These are phyloP conservation scores for Bipolaris sorokiniana DNA, from an alignment of 2,329 filamentous ascomycete genomes.

Conservation along the genomic window DNA sequence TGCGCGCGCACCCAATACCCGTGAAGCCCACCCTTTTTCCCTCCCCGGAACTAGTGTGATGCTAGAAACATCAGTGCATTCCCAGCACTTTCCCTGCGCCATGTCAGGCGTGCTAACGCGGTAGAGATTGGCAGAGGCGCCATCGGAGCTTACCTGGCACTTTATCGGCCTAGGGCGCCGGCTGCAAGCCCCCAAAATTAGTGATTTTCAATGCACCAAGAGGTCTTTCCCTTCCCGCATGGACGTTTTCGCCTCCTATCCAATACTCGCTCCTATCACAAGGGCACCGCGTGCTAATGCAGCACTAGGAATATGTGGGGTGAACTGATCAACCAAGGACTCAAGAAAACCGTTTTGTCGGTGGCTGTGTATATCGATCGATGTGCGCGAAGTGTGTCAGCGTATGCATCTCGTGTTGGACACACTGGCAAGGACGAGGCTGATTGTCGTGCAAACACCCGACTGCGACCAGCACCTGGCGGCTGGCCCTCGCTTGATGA, in stretches of 20 bases:
- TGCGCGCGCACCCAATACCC: background rate
- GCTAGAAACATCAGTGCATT: background rate
- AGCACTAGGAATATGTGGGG: background rate
- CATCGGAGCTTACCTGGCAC: too few species aligned
- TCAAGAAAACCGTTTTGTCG: background rate
- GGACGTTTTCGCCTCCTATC: slow-evolving; percentile 2
- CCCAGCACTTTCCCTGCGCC: background rate
- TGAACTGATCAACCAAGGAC: background rate
- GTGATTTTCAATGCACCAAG: slow-evolving; percentile 5
- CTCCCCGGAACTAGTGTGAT: background rate
- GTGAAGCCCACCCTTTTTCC: background rate
- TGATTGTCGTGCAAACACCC: background rate
- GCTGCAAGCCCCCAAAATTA: slow-evolving; percentile 1
- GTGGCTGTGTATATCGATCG: background rate
- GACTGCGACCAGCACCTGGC: background rate
- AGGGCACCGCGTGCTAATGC: background rate
- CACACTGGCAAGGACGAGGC: background rate
- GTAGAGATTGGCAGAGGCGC: background rate
- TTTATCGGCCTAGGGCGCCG: background rate
- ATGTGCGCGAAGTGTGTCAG: too few species aligned
- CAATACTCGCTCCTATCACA: background rate
- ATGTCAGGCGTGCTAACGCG: background rate
- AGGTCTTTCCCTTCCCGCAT: background rate
- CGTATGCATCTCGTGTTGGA: too few species aligned
- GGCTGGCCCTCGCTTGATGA: background rate